Conservation (phyloP, 352 stramenopile genomes). For the Globisporangium ultimum region DNA sequence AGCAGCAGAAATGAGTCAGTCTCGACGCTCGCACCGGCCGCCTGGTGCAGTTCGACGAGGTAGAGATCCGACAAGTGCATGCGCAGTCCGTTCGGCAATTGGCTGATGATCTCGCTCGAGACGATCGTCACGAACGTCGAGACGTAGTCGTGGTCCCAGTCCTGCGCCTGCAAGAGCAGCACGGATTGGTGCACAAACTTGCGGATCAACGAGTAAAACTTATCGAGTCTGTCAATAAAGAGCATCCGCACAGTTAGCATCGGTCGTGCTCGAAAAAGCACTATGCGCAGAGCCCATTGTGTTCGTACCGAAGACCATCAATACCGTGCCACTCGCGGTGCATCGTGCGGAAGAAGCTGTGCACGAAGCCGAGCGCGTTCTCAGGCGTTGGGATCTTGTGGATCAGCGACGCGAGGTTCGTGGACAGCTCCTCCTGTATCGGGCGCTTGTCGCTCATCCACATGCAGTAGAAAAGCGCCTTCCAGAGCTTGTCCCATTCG, state of each 20-base stretch:
- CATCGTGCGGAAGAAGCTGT: conserved; percentile 84
- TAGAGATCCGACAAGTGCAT: conserved; percentile 80
- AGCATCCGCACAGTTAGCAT: background rate
- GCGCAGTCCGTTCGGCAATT: conserved; percentile 76
- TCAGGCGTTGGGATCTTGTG: conserved; percentile 47
- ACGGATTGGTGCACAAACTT: conserved; percentile 78
- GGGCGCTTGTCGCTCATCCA: conserved; percentile 88
- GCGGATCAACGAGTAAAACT: conserved; percentile 84
- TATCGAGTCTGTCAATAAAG: conserved; percentile 42
- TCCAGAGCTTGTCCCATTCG: conserved; percentile 89
- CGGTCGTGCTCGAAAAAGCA: background rate
- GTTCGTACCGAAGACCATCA: conserved; percentile 56
- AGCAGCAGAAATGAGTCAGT: conserved; percentile 66
- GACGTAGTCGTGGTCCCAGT: conserved; percentile 48
- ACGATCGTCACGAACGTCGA: conserved; percentile 58
- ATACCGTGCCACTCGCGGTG: conserved; percentile 85
- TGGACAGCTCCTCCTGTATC: conserved; percentile 77
- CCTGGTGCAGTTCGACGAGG: conserved; percentile 57
- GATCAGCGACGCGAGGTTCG: conserved; percentile 56
- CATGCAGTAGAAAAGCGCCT: conserved; percentile 89
- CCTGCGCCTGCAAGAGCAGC: conserved; percentile 47
- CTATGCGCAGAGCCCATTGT: background rate
- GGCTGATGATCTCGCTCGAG: conserved; percentile 66
- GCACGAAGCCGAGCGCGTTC: conserved; percentile 61
- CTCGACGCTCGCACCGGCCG: conserved; percentile 44